Evolutionary conservation across 2,329 filamentous ascomycete genomes (phyloP).

Genomic region (Metarhizium rileyi): DNA sequence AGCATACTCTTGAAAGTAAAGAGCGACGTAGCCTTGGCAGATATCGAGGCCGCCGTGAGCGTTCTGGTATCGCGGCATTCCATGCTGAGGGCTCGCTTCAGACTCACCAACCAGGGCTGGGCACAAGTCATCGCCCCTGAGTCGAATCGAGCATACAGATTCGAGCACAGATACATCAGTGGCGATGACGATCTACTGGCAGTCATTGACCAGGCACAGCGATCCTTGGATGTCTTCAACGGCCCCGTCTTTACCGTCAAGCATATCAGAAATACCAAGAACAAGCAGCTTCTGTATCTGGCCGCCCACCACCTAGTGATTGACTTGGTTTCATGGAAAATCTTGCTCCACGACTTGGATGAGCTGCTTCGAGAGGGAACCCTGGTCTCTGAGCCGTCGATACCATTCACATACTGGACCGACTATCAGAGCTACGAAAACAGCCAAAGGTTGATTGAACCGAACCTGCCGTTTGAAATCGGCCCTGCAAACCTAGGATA

Average conservation of each 20-base stretch:
- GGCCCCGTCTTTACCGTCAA: slow-evolving; percentile 42
- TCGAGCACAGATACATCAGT: slow-evolving; percentile 31
- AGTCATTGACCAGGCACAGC: slow-evolving; percentile 31
- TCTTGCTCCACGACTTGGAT: slow-evolving; percentile 40
- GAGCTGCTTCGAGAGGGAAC: slow-evolving; percentile 35
- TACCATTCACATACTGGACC: slow-evolving; percentile 41
- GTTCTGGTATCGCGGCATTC: slow-evolving; percentile 39
- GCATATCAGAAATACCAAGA: slow-evolving; percentile 35
- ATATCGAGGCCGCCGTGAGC: slow-evolving; percentile 38
- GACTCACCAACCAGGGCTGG: slow-evolving; percentile 30
- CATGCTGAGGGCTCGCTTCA: slow-evolving; percentile 41
- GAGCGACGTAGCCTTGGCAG: slow-evolving; percentile 28
- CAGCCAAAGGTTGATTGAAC: slow-evolving; percentile 17
- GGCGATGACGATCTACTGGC: slow-evolving; percentile 31
- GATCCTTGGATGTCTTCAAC: slow-evolving; percentile 35
- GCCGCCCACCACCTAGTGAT: slow-evolving; percentile 42
- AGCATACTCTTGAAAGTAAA: slow-evolving; percentile 38
- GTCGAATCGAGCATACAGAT: slow-evolving; percentile 31
- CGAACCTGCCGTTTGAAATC: slow-evolving; percentile 29
- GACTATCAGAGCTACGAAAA: slow-evolving; percentile 33
- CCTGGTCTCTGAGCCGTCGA: slow-evolving; percentile 32
- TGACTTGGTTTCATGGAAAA: slow-evolving; percentile 40
- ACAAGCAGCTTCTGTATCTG: slow-evolving; percentile 37
- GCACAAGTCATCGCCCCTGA: slow-evolving; percentile 34
- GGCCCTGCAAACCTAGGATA: slow-evolving; percentile 32